Evolutionary conservation across 305 asterid species (phyloP).

Genomic region (Plantago coronopus): DNA sequence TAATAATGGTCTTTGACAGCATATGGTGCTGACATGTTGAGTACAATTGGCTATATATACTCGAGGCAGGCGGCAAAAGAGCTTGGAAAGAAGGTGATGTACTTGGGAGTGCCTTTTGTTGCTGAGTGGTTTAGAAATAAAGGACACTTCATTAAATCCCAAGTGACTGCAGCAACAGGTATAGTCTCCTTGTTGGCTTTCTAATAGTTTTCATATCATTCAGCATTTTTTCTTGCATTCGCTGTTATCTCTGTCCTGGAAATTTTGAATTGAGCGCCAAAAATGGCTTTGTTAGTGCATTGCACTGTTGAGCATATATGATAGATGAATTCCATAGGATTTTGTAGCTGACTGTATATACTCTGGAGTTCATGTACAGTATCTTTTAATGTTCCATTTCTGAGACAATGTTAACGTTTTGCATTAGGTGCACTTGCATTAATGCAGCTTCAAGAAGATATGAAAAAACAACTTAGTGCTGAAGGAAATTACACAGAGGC

Average conservation of each 20-base stretch:
- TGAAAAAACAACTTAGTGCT: constrained; percentile 76
- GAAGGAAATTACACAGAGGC: constrained; percentile 92
- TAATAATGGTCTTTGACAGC: constrained; percentile 46
- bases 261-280: not conserved
- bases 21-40: constrained; percentile 96
- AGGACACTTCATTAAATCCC: constrained; percentile 95
- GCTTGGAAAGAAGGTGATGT: constrained; percentile 96
- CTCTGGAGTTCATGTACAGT: constrained; percentile 6
- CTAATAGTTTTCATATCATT: not conserved
- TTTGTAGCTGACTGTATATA: not conserved
- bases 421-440: constrained; percentile 86
- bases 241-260: too few relatives aligned
- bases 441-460: constrained; percentile 92
- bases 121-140: constrained; percentile 99
- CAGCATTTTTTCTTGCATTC: not conserved
- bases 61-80: constrained; percentile 96
- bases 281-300: not conserved
- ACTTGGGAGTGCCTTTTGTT: constrained; percentile 87
- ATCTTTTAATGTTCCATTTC: constrained; percentile 5
- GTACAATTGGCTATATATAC: constrained; percentile 94
- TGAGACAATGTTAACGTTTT: constrained; percentile 14
- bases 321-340: not conserved
- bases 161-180: constrained; percentile 99
- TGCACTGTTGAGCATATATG: not conserved
- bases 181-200: constrained; percentile 4